These are phyloP conservation scores for Posidonia australis DNA, from an alignment of 106 monocot species.

Conservation along the genomic window DNA sequence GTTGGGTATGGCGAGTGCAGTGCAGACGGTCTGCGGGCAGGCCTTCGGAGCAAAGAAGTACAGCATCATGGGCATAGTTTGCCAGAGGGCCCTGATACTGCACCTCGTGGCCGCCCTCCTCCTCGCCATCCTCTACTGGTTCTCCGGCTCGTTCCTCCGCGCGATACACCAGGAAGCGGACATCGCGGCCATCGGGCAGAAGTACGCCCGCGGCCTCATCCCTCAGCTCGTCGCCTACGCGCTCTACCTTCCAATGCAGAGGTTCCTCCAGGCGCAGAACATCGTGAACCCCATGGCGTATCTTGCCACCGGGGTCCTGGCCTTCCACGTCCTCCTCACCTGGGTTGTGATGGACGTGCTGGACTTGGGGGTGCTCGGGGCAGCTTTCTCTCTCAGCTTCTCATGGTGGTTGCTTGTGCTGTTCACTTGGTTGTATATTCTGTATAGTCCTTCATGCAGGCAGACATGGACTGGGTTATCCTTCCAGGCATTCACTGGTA, in stretches of 20 bases:
- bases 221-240: constrained; percentile 64
- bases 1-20: constrained; percentile 66
- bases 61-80: constrained; percentile 38
- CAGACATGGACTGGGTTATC: constrained; percentile 68
- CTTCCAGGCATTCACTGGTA: constrained; percentile 31
- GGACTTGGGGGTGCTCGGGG: constrained; percentile 37
- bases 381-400: constrained; percentile 44
- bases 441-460: constrained; percentile 34
- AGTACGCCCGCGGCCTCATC: constrained; percentile 47
- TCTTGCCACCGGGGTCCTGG: constrained; percentile 29
- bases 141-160: constrained; percentile 42
- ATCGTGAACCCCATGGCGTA: constrained; percentile 56
- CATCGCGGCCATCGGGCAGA: constrained; percentile 32
- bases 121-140: constrained; percentile 50
- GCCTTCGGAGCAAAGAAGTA: constrained; percentile 54
- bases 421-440: constrained; percentile 30
- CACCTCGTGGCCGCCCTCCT: constrained; percentile 27
- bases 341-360: constrained; percentile 41
- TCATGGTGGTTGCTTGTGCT: constrained; percentile 60
- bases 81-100: constrained; percentile 44
- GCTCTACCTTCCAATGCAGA: constrained; percentile 64
- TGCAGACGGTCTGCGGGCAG: constrained; percentile 61
- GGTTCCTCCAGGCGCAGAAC: constrained; percentile 79
- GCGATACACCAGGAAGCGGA: constrained; percentile 27
- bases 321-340: constrained; percentile 38